Evolutionary conservation across 2,329 filamentous ascomycete species (phyloP).

Genomic region (Fusarium acutatum): DNA sequence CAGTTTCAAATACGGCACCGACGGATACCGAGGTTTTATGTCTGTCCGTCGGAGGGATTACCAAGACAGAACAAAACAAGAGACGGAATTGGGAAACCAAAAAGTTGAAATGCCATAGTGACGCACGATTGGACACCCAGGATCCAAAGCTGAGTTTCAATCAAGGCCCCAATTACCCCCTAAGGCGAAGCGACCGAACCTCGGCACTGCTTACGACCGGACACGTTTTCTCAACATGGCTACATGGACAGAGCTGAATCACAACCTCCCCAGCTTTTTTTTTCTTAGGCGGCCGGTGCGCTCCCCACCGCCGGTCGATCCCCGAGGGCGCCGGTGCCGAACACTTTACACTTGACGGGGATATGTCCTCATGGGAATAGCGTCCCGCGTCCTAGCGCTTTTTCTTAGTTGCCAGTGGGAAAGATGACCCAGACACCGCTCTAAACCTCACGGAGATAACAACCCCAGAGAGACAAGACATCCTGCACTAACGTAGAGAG

Average conservation of each 20-base stretch:
- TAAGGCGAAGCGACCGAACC: slow-evolving; percentile 11
- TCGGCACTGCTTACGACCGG: slow-evolving; percentile 3
- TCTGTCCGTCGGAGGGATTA: slow-evolving; percentile 9
- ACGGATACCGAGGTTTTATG: neutral
- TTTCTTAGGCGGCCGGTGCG: neutral
- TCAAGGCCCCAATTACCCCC: slow-evolving; percentile 19
- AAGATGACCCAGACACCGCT: neutral
- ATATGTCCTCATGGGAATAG: slow-evolving; percentile 41
- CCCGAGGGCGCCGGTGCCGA: slow-evolving; percentile 30
- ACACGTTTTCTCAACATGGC: slow-evolving; percentile 6
- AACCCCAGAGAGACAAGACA: slow-evolving; percentile 28
- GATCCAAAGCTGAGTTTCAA: neutral
- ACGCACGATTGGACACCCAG: neutral
- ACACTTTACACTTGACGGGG: slow-evolving; percentile 18
- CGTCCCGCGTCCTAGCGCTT: slow-evolving; percentile 18
- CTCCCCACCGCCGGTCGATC: slow-evolving; percentile 22
- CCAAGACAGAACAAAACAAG: slow-evolving; percentile 4
- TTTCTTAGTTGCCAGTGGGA: neutral
- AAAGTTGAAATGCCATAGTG: neutral
- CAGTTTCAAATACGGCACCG: neutral
- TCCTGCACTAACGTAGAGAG: neutral
- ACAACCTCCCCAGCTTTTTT: neutral
- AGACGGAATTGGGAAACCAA: neutral
- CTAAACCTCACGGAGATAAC: slow-evolving; percentile 25
- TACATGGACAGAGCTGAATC: slow-evolving; percentile 9